Base-by-base conservation (phyloP, 1,284 basidiomycete species). In the Papiliotrema flavescens region DNA sequence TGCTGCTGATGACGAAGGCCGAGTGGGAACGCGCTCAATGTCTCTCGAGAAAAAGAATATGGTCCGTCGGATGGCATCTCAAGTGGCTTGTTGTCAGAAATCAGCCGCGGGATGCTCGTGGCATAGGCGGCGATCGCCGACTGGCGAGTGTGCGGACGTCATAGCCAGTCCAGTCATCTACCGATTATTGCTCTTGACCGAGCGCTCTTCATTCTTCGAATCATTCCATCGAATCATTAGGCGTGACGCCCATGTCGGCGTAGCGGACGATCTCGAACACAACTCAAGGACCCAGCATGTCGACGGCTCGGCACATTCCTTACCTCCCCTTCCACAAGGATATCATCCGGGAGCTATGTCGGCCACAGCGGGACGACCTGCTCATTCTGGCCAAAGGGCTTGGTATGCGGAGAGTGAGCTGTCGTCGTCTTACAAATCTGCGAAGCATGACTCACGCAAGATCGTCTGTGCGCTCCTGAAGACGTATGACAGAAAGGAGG, bases 401-500 rank as follows among this genome's bases (percentile, higher is more conserved):
- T 2, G 93, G 93, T 0, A 76, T 96, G 50, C 82, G 91, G 15
- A 81, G 75, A 22, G 73, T 72, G 42, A 60, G 71, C 55, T 34
- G 37, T 39, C 14, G 22, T 32, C 2, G 5, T 14, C 14, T 22
- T 11, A 9, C 13, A 5, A 17, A 40, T 15, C 24, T 26, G 42
- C 22, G 8, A 2, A 22, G 3, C 36, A 39, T 9, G 51, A 41
- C 41, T 47, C 34, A 43, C 40, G 13, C 19, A 19, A 85, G 61
- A 81, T 94, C 52, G 75, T 94, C 48, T 92, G 89, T 73, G 90
- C 88, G 0, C 82, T 95, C 32, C 80, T 96, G 75, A 88, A 92
- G 75, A 89, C 95, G 40, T 98, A 96, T 72, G 89, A 94, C 73
- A 84, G 87, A n/a, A 85, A 90, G 20, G 83, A 85, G 57, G 92